Percentiles rank a stretch among this genome's conserved stretches.
These are phyloP conservation scores for Trichoderma sp. DNA, from an alignment of 2,329 filamentous ascomycete species.

Conservation along the genomic window DNA sequence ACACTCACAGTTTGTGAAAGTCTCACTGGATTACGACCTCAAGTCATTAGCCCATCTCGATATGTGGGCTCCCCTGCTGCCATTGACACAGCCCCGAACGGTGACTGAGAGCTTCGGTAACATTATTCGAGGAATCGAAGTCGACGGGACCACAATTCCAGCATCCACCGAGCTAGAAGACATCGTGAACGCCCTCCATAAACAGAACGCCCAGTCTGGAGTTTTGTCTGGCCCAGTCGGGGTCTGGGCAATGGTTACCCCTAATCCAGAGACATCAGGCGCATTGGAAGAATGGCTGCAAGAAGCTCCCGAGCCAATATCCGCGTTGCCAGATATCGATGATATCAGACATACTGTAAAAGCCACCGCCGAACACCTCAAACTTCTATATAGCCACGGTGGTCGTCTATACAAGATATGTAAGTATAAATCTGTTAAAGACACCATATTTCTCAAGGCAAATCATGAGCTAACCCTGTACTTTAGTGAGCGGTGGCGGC, in stretches of 20 bases:
- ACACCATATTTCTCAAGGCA: not conserved
- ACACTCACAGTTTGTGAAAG: constrained; percentile 37
- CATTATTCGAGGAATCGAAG: constrained; percentile 64
- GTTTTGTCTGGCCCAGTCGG: constrained; percentile 48
- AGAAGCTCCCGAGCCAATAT: constrained; percentile 20
- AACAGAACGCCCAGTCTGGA: constrained; percentile 29
- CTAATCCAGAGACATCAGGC: constrained; percentile 30
- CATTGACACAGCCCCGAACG: constrained; percentile 59
- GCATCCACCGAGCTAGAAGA: constrained; percentile 71
- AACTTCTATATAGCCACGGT: constrained; percentile 38
- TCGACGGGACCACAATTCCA: constrained; percentile 47
- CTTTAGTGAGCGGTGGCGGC: constrained; percentile 69
- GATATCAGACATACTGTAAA: constrained; percentile 23
- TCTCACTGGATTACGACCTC: constrained; percentile 25
- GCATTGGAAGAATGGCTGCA: constrained; percentile 9
- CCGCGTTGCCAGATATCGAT: not conserved
- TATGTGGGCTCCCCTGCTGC: constrained; percentile 50
- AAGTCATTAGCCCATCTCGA: constrained; percentile 26
- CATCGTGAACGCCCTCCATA: constrained; percentile 58
- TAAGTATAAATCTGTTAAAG: constrained; percentile 22
- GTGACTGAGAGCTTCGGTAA: constrained; percentile 71
- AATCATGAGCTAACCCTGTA: not conserved
- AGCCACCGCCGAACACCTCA: constrained; percentile 30
- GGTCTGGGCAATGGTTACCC: constrained; percentile 71
- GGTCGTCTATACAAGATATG: constrained; percentile 44